These are phyloP conservation scores for Aureobasidium sp. DNA, from an alignment of 2,329 filamentous ascomycete species.

Conservation along the genomic window DNA sequence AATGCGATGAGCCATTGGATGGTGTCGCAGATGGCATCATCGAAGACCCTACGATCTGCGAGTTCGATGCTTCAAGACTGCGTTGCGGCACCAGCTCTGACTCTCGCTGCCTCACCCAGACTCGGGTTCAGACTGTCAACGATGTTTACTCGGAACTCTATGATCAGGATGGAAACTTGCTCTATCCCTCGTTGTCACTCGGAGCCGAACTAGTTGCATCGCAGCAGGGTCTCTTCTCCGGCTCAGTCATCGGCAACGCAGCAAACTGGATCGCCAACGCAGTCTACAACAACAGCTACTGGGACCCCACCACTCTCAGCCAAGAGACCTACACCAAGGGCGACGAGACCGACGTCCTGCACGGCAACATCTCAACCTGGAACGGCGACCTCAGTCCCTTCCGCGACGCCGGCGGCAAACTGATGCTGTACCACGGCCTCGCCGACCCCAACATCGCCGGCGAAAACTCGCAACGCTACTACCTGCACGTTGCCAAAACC, in stretches of 20 bases:
- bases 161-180: constrained; percentile 34
- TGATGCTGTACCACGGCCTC: constrained; percentile 35
- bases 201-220: constrained; percentile 33
- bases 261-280: constrained; percentile 43
- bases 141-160: constrained; percentile 35
- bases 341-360: constrained; percentile 29
- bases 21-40: constrained; percentile 41
- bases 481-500: constrained; percentile 35
- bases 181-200: constrained; percentile 43
- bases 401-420: constrained; percentile 34
- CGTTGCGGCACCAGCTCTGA: constrained; percentile 30
- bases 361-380: constrained; percentile 33
- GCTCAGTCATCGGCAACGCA: constrained; percentile 35
- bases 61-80: constrained; percentile 32
- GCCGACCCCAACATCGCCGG: constrained; percentile 38
- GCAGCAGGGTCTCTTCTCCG: constrained; percentile 28
- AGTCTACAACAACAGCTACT: constrained; percentile 38
- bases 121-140: constrained; percentile 38
- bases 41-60: constrained; percentile 37
- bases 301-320: constrained; percentile 33
- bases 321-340: constrained; percentile 33
- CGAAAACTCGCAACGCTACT: constrained; percentile 40
- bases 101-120: constrained; percentile 34
- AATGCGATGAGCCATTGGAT: constrained; percentile 44
- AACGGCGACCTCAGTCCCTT: constrained; percentile 32